A percentile compares a stretch with the other conserved stretches of the same genome.
Conservation (phyloP, 495 filamentous ascomycete genomes). For the Paragyromitra xinjiangensis region DNA sequence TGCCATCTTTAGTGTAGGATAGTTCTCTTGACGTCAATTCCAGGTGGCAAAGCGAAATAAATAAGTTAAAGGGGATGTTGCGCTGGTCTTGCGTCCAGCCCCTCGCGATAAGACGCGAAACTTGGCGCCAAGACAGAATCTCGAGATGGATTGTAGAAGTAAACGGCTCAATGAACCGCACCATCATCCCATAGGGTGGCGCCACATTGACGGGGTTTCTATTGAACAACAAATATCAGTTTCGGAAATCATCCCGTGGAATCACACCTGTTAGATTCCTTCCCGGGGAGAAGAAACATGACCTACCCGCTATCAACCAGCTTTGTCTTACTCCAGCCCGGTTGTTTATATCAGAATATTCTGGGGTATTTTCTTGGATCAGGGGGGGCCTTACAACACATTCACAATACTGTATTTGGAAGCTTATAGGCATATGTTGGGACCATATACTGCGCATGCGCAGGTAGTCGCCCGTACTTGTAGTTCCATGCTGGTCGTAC, state of each 20-base stretch:
- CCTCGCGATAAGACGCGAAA: neutral
- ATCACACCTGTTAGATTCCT: neutral
- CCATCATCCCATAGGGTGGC: neutral
- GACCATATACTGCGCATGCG: neutral
- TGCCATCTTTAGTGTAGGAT: neutral
- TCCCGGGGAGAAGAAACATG: neutral
- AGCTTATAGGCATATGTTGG: neutral
- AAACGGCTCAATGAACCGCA: constrained; percentile 1
- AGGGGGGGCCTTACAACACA: neutral
- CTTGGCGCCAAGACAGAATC: neutral
- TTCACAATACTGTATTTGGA: neutral
- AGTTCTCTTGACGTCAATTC: neutral
- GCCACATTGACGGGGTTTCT: constrained; percentile 8
- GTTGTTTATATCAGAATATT: neutral
- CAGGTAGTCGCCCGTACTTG: neutral
- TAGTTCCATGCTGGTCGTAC: neutral
- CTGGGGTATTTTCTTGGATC: neutral
- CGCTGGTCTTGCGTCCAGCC: neutral
- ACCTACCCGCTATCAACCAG: neutral
- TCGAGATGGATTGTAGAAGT: constrained; percentile 13
- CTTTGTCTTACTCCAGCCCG: neutral
- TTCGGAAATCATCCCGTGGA: neutral
- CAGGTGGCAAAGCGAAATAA: neutral
- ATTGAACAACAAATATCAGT: neutral
- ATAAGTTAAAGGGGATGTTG: neutral